Evolutionary conservation across 1,284 basidiomycete genomes (phyloP), one percentile per base, ranked within the genome.

Genomic region (Ustilago hordei): DNA sequence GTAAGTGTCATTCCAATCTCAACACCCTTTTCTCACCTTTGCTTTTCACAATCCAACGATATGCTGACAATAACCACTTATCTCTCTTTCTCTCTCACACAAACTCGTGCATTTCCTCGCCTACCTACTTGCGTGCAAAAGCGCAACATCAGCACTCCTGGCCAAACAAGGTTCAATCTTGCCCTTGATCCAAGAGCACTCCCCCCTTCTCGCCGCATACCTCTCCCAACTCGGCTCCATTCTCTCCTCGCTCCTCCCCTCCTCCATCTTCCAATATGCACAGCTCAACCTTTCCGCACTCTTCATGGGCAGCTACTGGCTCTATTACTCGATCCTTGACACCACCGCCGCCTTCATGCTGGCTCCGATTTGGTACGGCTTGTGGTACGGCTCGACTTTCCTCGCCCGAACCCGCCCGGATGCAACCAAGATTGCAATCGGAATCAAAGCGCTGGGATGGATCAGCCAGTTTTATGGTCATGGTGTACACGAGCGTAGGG

Each of bases 401-500:
- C 54, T 79, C 2, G 69, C 66, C 0, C 60, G 64, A 15, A 67
- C 73, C 4, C 57, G 69, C 17, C 72, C 76, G 5, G 63, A 75
- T 28, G 75, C 68, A 1, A 64, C 56, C 53, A 63, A 62, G 55
- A 71, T 79, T 45, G 71, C 75, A 1, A 50, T 65, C 28, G 62
- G 41, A 19, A 58, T 78, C 60, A 76, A 78, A 38, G 64, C 74
- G 43, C 8, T 70, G 7, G 74, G 80, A 35, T 83, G 81, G 81
- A 57, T 82, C 61, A 67, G 67, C 31, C 81, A 83, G 65, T 83
- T 83, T 41, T 81, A 79, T 55, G 81, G 81, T 8, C 81, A 83
- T 36, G 80, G 81, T 35, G 79, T 82, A 23, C 80, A 81, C 55
- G 81, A 83, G 45, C 70, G 80, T 13, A 60, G 81, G 4, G 80